These are phyloP conservation scores for Harringtonia lauricola DNA, from an alignment of 2,329 filamentous ascomycete genomes.

Conservation along the genomic window DNA sequence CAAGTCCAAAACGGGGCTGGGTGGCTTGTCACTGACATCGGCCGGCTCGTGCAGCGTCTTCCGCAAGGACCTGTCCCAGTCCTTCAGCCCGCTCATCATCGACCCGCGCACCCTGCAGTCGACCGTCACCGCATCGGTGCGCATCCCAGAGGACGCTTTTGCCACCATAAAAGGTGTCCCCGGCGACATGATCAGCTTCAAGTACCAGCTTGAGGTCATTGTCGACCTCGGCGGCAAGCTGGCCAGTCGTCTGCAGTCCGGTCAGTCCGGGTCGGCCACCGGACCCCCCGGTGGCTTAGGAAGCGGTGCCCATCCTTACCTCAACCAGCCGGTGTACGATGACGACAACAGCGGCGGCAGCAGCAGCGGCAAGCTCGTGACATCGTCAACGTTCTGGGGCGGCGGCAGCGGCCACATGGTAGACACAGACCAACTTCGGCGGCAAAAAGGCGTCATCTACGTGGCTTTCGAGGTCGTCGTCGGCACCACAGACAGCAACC, in stretches of 20 bases:
- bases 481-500: slow-evolving; percentile 69
- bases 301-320: too few relatives aligned
- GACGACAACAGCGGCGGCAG: slow-evolving; percentile 1
- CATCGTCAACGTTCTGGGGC: slow-evolving; percentile 11
- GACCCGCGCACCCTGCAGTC: slow-evolving; percentile 70
- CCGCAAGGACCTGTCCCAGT: slow-evolving; percentile 85
- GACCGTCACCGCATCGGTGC: slow-evolving; percentile 70
- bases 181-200: slow-evolving; percentile 89
- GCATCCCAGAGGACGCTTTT: slow-evolving; percentile 82
- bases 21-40: slow-evolving; percentile 76
- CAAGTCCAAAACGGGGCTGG: slow-evolving; percentile 74
- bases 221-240: slow-evolving; percentile 85
- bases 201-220: slow-evolving; percentile 86
- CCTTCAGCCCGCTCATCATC: slow-evolving; percentile 78
- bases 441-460: slow-evolving; percentile 85
- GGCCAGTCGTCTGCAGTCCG: slow-evolving; percentile 57
- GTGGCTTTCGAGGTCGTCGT: slow-evolving; percentile 80
- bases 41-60: slow-evolving; percentile 86
- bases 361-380: slow-evolving; percentile 3
- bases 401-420: slow-evolving; percentile 44
- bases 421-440: slow-evolving; percentile 74
- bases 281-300: background rate
- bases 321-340: too few relatives aligned
- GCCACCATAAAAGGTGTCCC: slow-evolving; percentile 86
- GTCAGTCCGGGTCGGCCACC: slow-evolving; percentile 14